phyloP scores from a whole-genome alignment of 2,329 filamentous ascomycete species.

The Ramularia endophylla region DNA sequence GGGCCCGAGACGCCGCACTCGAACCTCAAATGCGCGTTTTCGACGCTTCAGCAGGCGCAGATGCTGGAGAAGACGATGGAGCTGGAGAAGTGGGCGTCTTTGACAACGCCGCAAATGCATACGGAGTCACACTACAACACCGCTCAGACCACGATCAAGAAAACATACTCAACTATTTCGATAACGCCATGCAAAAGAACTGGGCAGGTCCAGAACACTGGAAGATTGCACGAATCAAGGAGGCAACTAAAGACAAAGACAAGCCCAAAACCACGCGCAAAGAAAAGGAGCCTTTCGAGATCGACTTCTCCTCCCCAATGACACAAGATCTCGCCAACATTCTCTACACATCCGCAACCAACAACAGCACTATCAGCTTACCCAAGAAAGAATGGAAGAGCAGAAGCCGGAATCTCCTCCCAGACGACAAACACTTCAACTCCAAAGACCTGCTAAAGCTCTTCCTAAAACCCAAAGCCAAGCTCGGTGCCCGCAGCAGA shows the following conservation, averaged over 20 bases:
- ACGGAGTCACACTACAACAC: slow-evolving; percentile 72
- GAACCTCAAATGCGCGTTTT: slow-evolving; percentile 82
- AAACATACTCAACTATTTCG: slow-evolving; percentile 96
- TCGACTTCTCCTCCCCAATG: slow-evolving; percentile 78
- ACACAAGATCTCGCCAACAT: slow-evolving; percentile 64
- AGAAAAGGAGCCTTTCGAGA: slow-evolving; percentile 94
- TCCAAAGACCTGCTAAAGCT: slow-evolving; percentile 82
- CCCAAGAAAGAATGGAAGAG: slow-evolving; percentile 95
- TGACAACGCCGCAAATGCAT: slow-evolving; percentile 59
- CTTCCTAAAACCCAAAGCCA: slow-evolving; percentile 91
- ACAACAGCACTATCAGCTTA: slow-evolving; percentile 73
- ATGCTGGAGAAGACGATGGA: slow-evolving; percentile 45
- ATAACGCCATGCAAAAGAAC: slow-evolving; percentile 92
- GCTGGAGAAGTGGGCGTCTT: slow-evolving; percentile 48
- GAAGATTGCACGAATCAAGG: slow-evolving; percentile 91
- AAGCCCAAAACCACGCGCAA: slow-evolving; percentile 69
- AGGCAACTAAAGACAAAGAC: slow-evolving; percentile 51
- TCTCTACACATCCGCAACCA: slow-evolving; percentile 74
- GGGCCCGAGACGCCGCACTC: slow-evolving; percentile 83
- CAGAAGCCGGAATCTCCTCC: slow-evolving; percentile 84
- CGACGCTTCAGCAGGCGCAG: slow-evolving; percentile 50
- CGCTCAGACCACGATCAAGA: slow-evolving; percentile 64
- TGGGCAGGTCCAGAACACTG: slow-evolving; percentile 99
- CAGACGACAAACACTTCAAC: slow-evolving; percentile 98
- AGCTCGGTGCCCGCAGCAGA: slow-evolving; percentile 61